These are phyloP conservation scores for Cercospora zeae-maydis DNA, from an alignment of 2,329 filamentous ascomycete species.

Conservation along the genomic window DNA sequence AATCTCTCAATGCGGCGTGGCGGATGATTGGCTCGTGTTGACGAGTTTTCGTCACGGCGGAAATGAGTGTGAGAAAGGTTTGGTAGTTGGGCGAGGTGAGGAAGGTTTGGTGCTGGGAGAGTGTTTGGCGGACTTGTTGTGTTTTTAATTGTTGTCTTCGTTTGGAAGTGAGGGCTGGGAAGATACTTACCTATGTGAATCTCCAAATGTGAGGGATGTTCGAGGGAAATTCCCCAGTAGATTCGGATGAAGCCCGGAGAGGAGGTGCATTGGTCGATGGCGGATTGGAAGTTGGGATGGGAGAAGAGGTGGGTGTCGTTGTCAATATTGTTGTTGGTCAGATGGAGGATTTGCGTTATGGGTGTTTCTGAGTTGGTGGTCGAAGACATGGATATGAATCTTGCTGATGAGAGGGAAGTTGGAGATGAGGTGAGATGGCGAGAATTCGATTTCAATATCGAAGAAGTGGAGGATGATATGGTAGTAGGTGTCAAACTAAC, in stretches of 20 bases:
- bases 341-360: slow-evolving; percentile 16
- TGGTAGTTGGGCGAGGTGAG: slow-evolving; percentile 8
- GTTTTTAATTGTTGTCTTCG: no score
- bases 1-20: slow-evolving; percentile 13
- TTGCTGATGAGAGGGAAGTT: neutral
- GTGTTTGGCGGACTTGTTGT: slow-evolving; percentile 10
- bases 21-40: neutral
- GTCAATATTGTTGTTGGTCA: neutral
- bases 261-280: slow-evolving; percentile 5
- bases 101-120: slow-evolving; percentile 13
- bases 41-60: neutral
- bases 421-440: neutral
- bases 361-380: neutral
- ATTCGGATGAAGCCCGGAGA: slow-evolving; percentile 4
- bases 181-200: slow-evolving; percentile 18
- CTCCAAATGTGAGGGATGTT: slow-evolving; percentile 14
- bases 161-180: no score
- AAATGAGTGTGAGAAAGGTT: slow-evolving; percentile 1
- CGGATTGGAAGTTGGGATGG: slow-evolving; percentile 7
- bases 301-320: neutral
- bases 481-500: no score
- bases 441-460: no score
- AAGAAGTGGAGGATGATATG: neutral
- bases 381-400: neutral
- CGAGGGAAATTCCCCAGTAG: slow-evolving; percentile 16